phyloP scores from a whole-genome alignment of 345 rosid genomes.

The Salix exigua region DNA sequence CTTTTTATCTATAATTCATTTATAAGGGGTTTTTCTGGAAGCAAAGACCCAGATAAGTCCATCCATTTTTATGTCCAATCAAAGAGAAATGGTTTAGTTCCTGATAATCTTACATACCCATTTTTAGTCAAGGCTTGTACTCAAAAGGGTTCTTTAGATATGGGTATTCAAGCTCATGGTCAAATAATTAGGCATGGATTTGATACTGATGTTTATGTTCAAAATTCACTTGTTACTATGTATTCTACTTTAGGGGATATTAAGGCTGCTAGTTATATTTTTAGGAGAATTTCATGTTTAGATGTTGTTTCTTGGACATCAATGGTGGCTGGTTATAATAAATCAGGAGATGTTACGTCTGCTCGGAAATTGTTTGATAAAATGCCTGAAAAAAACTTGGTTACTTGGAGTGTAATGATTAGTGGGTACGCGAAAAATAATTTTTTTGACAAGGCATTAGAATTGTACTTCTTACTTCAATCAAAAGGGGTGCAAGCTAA shows the following conservation, averaged over 20 bases:
- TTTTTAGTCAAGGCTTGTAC: constrained; percentile 53
- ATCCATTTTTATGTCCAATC: constrained; percentile 43
- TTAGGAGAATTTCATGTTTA: constrained; percentile 26
- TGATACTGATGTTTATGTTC: constrained; percentile 48
- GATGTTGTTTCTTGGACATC: constrained; percentile 80
- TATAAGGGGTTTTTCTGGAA: constrained; percentile 49
- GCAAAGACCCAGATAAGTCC: constrained; percentile 38
- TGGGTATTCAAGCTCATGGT: constrained; percentile 61
- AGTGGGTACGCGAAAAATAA: constrained; percentile 51
- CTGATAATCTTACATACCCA: constrained; percentile 70
- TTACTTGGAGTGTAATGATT: constrained; percentile 76
- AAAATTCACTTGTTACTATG: constrained; percentile 67
- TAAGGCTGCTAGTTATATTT: constrained; percentile 42
- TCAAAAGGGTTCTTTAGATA: constrained; percentile 29
- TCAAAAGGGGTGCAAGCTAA: constrained; percentile 47
- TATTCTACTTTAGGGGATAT: constrained; percentile 49
- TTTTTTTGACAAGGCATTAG: constrained; percentile 45
- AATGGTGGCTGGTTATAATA: constrained; percentile 48
- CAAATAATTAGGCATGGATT: constrained; percentile 52
- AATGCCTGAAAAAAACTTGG: constrained; percentile 71
- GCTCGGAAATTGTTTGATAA: constrained; percentile 62
- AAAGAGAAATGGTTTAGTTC: constrained; percentile 31
- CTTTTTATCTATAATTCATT: constrained; percentile 52
- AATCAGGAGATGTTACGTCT: constrained; percentile 38
- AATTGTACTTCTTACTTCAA: constrained; percentile 46